Conservation (phyloP, 2,329 filamentous ascomycete genomes). For the Arthrobotrys musiformis region DNA sequence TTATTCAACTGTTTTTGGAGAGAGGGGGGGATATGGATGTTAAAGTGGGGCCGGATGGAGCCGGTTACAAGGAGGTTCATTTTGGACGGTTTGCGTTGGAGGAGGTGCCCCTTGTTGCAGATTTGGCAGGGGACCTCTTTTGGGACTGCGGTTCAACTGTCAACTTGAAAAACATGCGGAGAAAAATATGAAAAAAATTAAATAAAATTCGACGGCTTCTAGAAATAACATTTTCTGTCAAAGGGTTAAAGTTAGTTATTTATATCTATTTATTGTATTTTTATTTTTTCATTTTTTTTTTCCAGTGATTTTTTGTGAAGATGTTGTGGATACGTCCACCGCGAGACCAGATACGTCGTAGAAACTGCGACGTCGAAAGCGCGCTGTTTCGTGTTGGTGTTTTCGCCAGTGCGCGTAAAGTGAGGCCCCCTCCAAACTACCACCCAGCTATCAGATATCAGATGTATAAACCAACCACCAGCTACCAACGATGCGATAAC, state of each 20-base stretch:
- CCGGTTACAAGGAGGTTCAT: slow-evolving; percentile 43
- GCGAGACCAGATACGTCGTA: too few species aligned
- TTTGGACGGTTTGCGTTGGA: slow-evolving; percentile 47
- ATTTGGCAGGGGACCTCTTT: slow-evolving; percentile 5
- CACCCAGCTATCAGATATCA: background rate
- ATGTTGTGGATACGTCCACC: too few species aligned
- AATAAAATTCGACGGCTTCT: too few species aligned
- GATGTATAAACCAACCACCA: background rate
- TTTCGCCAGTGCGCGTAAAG: slow-evolving; percentile 34
- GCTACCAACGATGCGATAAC: background rate
- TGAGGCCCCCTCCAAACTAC: slow-evolving; percentile 3
- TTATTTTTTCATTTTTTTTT: too few species aligned
- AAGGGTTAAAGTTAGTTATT: too few species aligned
- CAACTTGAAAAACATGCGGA: background rate
- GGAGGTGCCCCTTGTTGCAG: slow-evolving; percentile 42
- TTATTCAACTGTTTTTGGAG: background rate
- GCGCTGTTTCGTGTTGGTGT: slow-evolving; percentile 31
- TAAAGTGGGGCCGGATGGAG: slow-evolving; percentile 26
- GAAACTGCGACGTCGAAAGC: background rate
- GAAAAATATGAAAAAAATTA: background rate
- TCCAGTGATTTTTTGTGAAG: too few species aligned
- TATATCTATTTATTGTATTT: too few species aligned
- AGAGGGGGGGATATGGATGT: background rate
- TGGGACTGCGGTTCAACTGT: slow-evolving; percentile 20
- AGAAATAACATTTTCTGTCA: too few species aligned